A percentile compares a stretch with the other conserved stretches of the same genome.
Conservation (phyloP, 345 rosid genomes). For the Capsella bursapastoris region DNA sequence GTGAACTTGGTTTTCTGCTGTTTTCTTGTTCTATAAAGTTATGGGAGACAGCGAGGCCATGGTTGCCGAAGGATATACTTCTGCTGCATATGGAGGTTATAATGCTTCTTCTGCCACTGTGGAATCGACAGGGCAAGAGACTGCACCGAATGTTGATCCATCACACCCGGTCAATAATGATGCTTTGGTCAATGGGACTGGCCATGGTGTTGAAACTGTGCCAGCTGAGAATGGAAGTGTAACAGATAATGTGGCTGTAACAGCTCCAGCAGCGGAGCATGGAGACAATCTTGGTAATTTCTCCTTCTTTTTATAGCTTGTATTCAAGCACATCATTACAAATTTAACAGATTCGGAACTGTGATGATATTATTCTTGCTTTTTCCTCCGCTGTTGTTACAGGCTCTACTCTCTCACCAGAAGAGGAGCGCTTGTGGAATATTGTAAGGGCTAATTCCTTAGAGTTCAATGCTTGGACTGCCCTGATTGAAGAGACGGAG, state of each 20-base stretch:
- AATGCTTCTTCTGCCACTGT: slow-evolving; percentile 44
- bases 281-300: slow-evolving; percentile 70
- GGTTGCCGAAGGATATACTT: slow-evolving; percentile 52
- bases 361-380: neutral
- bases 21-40: slow-evolving; percentile 7
- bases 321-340: neutral
- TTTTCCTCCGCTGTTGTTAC: slow-evolving; percentile 12
- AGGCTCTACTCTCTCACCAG: slow-evolving; percentile 65
- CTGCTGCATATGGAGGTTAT: slow-evolving; percentile 48
- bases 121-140: slow-evolving; percentile 43
- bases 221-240: slow-evolving; percentile 68
- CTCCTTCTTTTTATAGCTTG: slow-evolving; percentile 2
- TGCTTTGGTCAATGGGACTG: slow-evolving; percentile 65
- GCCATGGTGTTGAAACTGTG: slow-evolving; percentile 41
- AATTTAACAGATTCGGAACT: neutral
- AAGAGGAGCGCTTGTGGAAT: slow-evolving; percentile 94
- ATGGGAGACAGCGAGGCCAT: slow-evolving; percentile 78
- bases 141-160: slow-evolving; percentile 42
- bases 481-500: slow-evolving; percentile 88
- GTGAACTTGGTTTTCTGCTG: slow-evolving; percentile 20
- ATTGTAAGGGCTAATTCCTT: slow-evolving; percentile 74
- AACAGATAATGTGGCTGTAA: slow-evolving; percentile 47
- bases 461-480: slow-evolving; percentile 93
- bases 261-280: slow-evolving; percentile 48
- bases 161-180: slow-evolving; percentile 45